A percentile compares a stretch with the other conserved stretches of the same genome.
Conservation (phyloP, 116 monocot species). For the Papilionanthe hybrid region DNA sequence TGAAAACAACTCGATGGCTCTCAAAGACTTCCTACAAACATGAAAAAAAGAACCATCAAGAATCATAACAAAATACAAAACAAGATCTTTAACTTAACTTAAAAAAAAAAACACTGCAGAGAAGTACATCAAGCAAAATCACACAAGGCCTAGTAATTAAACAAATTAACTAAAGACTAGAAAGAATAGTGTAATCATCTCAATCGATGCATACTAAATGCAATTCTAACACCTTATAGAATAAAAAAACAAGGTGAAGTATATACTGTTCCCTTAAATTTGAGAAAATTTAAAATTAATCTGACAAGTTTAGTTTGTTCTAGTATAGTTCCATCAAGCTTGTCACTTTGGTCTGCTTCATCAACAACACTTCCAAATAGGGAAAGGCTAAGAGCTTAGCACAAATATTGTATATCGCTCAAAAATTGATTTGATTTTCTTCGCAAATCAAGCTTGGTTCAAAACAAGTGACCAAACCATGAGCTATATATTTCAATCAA, state of each 20-base stretch:
- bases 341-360: background rate
- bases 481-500: no score
- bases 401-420: no score
- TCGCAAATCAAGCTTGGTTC: no score
- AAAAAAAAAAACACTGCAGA: background rate
- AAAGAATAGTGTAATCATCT: background rate
- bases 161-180: background rate
- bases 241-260: background rate
- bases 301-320: background rate
- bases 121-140: background rate
- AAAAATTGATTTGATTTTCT: no score
- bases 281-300: background rate
- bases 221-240: background rate
- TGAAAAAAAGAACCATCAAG: background rate
- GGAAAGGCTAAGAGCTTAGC: no score
- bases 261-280: background rate
- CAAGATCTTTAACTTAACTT: background rate
- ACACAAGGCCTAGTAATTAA: background rate
- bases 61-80: background rate
- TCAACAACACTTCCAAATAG: background rate
- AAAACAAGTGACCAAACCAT: no score
- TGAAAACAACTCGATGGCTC: constrained; percentile 82
- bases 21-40: constrained; percentile 70
- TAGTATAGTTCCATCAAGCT: background rate
- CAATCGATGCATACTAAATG: background rate